A percentile compares a stretch with the other conserved stretches of the same genome.
These are phyloP conservation scores for Lipomyces mesembrius DNA, from an alignment of 805 yeast genomes.

Conservation along the genomic window DNA sequence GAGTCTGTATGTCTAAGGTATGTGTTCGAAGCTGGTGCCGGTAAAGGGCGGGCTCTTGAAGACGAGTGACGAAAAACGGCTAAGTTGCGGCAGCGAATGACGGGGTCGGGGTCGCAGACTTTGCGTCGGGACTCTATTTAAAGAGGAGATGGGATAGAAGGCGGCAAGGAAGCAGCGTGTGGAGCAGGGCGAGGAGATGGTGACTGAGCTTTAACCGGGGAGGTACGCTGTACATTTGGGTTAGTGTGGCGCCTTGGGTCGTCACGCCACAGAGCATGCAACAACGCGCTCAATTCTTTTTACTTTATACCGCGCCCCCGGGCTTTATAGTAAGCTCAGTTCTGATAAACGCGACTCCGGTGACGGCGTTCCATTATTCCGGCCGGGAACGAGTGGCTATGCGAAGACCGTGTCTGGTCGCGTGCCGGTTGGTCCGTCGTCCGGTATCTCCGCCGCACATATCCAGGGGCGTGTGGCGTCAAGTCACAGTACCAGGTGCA, in stretches of 20 bases:
- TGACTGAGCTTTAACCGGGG: background rate
- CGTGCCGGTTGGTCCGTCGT: no score
- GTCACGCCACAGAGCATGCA: background rate
- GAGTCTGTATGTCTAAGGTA: background rate
- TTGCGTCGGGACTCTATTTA: background rate
- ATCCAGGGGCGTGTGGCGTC: background rate
- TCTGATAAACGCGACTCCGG: no score
- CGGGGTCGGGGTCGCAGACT: background rate
- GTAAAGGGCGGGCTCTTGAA: background rate
- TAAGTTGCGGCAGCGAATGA: background rate
- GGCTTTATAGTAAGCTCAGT: no score
- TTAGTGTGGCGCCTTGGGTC: background rate
- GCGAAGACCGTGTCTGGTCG: no score
- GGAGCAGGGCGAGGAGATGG: no score
- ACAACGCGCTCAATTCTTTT: no score
- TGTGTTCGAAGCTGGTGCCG: background rate
- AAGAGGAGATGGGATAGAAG: background rate
- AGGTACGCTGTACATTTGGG: background rate
- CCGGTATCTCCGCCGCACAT: background rate
- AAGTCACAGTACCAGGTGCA: background rate
- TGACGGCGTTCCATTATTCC: no score
- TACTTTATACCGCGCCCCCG: no score
- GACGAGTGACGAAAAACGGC: background rate
- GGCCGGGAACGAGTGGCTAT: no score
- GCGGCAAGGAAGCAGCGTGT: background rate